Conservation (phyloP, 352 stramenopile species). For the Phytopythium cucurbitacearum region DNA sequence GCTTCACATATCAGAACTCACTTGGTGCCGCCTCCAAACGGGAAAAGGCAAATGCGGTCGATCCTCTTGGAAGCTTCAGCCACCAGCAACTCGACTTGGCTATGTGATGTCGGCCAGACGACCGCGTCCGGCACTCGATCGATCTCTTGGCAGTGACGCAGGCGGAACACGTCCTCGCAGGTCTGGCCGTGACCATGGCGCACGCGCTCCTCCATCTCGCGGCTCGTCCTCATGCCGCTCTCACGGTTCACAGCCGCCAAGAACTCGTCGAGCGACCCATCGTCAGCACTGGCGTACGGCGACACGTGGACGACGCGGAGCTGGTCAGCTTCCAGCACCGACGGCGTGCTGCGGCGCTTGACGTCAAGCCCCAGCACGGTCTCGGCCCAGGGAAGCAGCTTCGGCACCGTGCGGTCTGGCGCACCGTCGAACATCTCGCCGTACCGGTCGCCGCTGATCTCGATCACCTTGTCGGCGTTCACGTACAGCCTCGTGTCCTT, state of each 20-base stretch:
- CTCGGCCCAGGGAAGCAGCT: conserved; percentile 55
- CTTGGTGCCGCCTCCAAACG: conserved; percentile 94
- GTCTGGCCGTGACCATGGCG: conserved; percentile 69
- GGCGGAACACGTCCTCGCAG: conserved; percentile 62
- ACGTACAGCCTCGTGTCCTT: conserved; percentile 67
- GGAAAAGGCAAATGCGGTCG: conserved; percentile 88
- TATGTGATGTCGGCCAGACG: conserved; percentile 81
- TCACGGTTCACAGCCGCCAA: conserved; percentile 18
- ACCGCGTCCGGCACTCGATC: conserved; percentile 88
- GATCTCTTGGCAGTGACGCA: conserved; percentile 38
- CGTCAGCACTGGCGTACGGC: conserved; percentile 1
- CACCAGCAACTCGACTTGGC: conserved; percentile 84
- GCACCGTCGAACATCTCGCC: conserved; percentile 49
- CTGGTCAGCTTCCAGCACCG: conserved; percentile 23
- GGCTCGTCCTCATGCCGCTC: conserved; percentile 29
- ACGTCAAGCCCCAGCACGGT: conserved; percentile 46
- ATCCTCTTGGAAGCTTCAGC: conserved; percentile 41
- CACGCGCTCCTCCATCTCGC: conserved; percentile 45
- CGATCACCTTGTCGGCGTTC: conserved; percentile 46
- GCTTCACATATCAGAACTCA: conserved; percentile 32
- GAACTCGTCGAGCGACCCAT: conserved; percentile 20
- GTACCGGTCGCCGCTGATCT: conserved; percentile 59
- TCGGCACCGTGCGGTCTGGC: conserved; percentile 39
- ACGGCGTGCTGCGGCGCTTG: conserved; percentile 26
- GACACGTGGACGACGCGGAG: conserved; percentile 26